A percentile compares a stretch with the other conserved stretches of the same genome.
phyloP scores from a whole-genome alignment of 2,329 filamentous ascomycete species.

The Cladosporium sp. region DNA sequence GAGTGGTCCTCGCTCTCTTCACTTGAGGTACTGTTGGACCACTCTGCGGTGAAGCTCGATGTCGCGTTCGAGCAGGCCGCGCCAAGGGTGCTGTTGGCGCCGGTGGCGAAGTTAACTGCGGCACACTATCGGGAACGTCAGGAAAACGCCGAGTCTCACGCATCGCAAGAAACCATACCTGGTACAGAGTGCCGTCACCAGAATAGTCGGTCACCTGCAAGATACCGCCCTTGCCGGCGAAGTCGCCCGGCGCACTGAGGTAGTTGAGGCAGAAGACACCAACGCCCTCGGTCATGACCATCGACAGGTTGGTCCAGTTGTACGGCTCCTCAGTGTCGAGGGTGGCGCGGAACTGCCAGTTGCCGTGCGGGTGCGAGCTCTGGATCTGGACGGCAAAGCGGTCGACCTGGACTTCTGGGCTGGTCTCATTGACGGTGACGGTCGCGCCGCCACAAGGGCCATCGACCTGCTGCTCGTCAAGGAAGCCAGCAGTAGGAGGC shows the following conservation, averaged over 20 bases:
- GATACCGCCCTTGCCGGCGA: slow-evolving; percentile 23
- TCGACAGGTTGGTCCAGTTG: slow-evolving; percentile 25
- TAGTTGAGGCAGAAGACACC: slow-evolving; percentile 25
- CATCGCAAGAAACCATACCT: slow-evolving; percentile 17
- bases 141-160: background rate
- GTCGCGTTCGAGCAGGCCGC: slow-evolving; percentile 18
- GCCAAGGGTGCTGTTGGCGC: slow-evolving; percentile 25
- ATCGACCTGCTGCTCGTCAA: slow-evolving; percentile 22
- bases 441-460: slow-evolving; percentile 25
- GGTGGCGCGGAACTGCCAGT: slow-evolving; percentile 25
- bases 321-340: slow-evolving; percentile 24
- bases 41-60: slow-evolving; percentile 20
- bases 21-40: slow-evolving; percentile 13
- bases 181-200: slow-evolving; percentile 26
- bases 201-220: slow-evolving; percentile 27
- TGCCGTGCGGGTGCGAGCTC: slow-evolving; percentile 23
- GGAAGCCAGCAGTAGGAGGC: slow-evolving; percentile 29
- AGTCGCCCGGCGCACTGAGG: slow-evolving; percentile 22
- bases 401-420: slow-evolving; percentile 23
- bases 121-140: slow-evolving; percentile 21
- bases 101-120: slow-evolving; percentile 26
- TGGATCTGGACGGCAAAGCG: slow-evolving; percentile 24
- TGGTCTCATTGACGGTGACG: slow-evolving; percentile 19
- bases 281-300: slow-evolving; percentile 22
- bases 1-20: background rate